Base-by-base conservation (phyloP, 805 yeast genomes). In the Starmerella floricola region DNA sequence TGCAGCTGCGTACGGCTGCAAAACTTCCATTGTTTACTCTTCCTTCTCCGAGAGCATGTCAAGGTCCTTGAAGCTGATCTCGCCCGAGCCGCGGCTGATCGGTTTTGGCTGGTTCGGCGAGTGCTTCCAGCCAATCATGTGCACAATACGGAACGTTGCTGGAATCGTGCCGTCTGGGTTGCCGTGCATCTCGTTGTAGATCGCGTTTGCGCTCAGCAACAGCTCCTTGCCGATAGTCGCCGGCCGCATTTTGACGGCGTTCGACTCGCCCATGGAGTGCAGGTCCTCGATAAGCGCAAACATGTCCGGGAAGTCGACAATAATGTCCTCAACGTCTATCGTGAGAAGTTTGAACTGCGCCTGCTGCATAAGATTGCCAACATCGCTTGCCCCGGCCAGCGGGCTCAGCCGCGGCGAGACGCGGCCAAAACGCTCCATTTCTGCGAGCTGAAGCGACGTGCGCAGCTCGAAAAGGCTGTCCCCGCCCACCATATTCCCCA, bases 81-180 rank as follows among this genome's bases (percentile, higher is more conserved):
- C 74, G 1, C 78, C 91, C 17, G 79, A 55, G 1, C 94, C 94
- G 48, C 93, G 66, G 38, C 69, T 69, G 45, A 81, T 67, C 1
- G 94, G 88, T 55, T 77, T 65, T 2, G 87, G 85, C 56, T 81
- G 84, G 38, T 61, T 56, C 6, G 73, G 72, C 41, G 82, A 71
- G 49, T 78, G 76, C 58, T 81, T 84, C 94, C 94, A 84, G 2
- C 94, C 94, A 56, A 84, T 80, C 85, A 83, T 78, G 57, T 78
- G 79, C 20, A 83, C 73, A 41, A 84, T 73, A 46, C 84, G 65
- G 61, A 73, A 84, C 0, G 94, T 83, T 8, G 84, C 86, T 1
- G 94, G 94, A n/a, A 83, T 57, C 0, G 74, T 63, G 3, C 63
- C 64, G 45, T 73, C 82, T 5, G 58, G 58, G 36, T 77, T 79